Evolutionary conservation across 192 early-diverging fungal species (phyloP).

Genomic region (Umbelopsis sp.): DNA sequence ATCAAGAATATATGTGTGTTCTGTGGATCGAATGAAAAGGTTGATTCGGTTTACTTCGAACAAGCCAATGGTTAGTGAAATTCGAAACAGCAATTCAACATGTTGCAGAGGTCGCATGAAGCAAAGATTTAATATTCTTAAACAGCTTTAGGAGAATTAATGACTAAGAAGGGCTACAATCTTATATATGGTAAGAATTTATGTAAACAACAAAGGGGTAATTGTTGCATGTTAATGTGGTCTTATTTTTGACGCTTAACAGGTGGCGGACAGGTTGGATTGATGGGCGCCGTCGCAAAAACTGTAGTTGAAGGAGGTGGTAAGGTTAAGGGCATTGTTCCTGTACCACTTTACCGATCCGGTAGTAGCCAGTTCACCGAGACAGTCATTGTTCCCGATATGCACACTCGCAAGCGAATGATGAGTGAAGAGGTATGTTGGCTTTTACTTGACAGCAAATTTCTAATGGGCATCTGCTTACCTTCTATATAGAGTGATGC

Average conservation of each 20-base stretch:
- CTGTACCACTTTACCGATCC: constrained; percentile 55
- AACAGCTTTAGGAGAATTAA: constrained; percentile 53
- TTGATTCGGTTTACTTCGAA: constrained; percentile 44
- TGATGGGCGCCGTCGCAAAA: constrained; percentile 86
- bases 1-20: constrained; percentile 29
- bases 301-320: constrained; percentile 61
- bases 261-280: constrained; percentile 65
- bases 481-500: constrained; percentile 48
- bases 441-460: neutral
- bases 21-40: constrained; percentile 27
- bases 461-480: neutral
- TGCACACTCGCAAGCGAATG: constrained; percentile 81
- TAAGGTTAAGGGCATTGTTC: constrained; percentile 75
- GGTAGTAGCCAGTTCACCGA: constrained; percentile 41
- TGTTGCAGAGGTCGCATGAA: neutral
- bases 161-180: constrained; percentile 57
- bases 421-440: constrained; percentile 64
- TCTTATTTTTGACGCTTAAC: neutral
- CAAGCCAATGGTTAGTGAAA: constrained; percentile 42
- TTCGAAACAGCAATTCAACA: neutral
- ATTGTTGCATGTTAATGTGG: neutral
- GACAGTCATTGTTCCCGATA: constrained; percentile 67
- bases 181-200: constrained; percentile 63
- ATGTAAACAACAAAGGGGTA: neutral
- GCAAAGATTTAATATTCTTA: neutral